These are phyloP conservation scores for Zygoascus biomembranicola DNA, from an alignment of 805 yeast species.

Conservation along the genomic window DNA sequence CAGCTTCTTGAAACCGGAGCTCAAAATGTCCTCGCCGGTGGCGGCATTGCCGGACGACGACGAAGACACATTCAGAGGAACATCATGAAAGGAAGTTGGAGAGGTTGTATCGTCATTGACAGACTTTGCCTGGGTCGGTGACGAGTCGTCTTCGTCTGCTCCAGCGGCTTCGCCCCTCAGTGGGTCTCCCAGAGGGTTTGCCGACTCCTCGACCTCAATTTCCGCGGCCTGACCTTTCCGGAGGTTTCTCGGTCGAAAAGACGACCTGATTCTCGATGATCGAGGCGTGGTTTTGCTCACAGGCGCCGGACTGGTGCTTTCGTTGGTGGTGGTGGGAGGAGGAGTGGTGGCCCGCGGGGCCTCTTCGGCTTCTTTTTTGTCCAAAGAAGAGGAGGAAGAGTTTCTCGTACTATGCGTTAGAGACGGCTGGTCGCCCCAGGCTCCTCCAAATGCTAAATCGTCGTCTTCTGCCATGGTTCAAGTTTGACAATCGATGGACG, in stretches of 20 bases:
- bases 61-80: conserved; percentile 3
- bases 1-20: not conserved
- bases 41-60: not conserved
- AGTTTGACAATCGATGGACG: not conserved
- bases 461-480: conserved; percentile 13
- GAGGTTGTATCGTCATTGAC: not conserved
- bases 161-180: not conserved
- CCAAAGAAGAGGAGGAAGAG: conserved; percentile 9
- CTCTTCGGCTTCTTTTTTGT: not conserved
- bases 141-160: not conserved
- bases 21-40: not conserved
- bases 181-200: not conserved
- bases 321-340: not conserved
- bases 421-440: conserved; percentile 20
- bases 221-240: not conserved
- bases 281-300: not conserved
- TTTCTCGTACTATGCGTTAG: conserved; percentile 6
- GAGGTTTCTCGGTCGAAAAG: not conserved
- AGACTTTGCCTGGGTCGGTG: not conserved
- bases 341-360: not conserved
- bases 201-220: not conserved
- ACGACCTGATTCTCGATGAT: not conserved
- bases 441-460: conserved; percentile 11
- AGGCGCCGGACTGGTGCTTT: not conserved
- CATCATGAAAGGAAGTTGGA: conserved; percentile 9